Conservation (phyloP, 257 asterid species). For the Nicotiana knightiana region DNA sequence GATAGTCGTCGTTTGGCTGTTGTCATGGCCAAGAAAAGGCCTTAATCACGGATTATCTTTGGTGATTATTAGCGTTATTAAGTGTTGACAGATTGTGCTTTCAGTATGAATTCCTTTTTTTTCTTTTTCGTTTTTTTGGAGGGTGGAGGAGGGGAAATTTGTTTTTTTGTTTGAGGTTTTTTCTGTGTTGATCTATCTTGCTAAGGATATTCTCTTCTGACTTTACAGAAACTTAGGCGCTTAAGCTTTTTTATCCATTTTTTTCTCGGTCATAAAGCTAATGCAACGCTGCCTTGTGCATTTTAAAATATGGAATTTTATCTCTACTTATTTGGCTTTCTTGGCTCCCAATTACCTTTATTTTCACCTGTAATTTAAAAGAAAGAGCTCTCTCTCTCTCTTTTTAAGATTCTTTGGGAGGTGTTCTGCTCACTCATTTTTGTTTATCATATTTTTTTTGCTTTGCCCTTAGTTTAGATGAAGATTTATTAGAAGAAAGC, state of each 20-base stretch:
- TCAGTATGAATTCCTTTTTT: neutral
- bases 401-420: neutral
- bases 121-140: neutral
- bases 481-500: neutral
- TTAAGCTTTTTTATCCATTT: neutral
- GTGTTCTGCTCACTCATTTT: neutral
- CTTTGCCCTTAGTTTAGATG: neutral
- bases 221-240: constrained; percentile 19
- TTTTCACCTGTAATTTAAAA: neutral
- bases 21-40: constrained; percentile 17
- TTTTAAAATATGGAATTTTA: neutral
- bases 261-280: constrained; percentile 2
- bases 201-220: constrained; percentile 17
- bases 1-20: constrained; percentile 26
- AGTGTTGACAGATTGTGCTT: constrained; percentile 12
- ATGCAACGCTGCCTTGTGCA: constrained; percentile 8
- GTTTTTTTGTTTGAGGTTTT: constrained; percentile 20
- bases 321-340: neutral
- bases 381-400: neutral
- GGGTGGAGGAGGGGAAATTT: neutral
- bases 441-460: no score
- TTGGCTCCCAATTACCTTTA: neutral
- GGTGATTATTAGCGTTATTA: constrained; percentile 14
- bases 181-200: constrained; percentile 22
- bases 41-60: neutral